These are phyloP conservation scores for Mortierella antarctica DNA, from an alignment of 192 early-diverging fungal species.

Conservation along the genomic window DNA sequence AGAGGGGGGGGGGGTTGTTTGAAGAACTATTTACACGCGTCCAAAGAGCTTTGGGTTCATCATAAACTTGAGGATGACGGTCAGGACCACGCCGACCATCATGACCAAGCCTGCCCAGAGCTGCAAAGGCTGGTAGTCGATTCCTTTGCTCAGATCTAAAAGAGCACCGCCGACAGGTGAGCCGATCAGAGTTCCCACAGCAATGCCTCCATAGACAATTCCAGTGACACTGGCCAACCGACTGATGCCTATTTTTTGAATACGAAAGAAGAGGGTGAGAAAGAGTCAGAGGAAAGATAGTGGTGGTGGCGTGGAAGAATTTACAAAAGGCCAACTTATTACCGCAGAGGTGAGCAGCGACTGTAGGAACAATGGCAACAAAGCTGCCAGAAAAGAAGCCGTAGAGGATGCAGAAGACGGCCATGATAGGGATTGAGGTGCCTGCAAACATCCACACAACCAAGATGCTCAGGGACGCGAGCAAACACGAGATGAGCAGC, in stretches of 20 bases:
- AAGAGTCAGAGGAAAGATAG: background rate
- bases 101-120: conserved; percentile 39
- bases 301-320: too few species aligned
- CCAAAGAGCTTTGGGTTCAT: conserved; percentile 35
- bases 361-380: conserved; percentile 63
- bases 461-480: conserved; percentile 57
- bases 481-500: conserved; percentile 55
- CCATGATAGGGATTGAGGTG: conserved; percentile 40
- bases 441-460: conserved; percentile 65
- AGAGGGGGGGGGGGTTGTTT: conserved; percentile 33
- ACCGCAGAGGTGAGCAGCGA: conserved; percentile 62
- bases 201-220: conserved; percentile 61
- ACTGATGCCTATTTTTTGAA: conserved; percentile 48
- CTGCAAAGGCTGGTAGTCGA: conserved; percentile 27
- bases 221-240: conserved; percentile 67
- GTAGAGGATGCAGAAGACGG: conserved; percentile 61
- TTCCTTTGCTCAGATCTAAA: conserved; percentile 49
- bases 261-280: background rate
- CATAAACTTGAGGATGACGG: conserved; percentile 27
- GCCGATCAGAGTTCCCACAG: conserved; percentile 61
- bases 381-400: conserved; percentile 68
- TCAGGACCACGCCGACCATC: conserved; percentile 16
- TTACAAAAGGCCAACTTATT: conserved; percentile 1
- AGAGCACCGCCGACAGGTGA: conserved; percentile 62
- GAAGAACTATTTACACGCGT: conserved; percentile 18